Percentiles rank a stretch among this genome's conserved stretches.
Evolutionary conservation across 805 yeast species (phyloP).

Genomic region (Suhomyces emberorum): DNA sequence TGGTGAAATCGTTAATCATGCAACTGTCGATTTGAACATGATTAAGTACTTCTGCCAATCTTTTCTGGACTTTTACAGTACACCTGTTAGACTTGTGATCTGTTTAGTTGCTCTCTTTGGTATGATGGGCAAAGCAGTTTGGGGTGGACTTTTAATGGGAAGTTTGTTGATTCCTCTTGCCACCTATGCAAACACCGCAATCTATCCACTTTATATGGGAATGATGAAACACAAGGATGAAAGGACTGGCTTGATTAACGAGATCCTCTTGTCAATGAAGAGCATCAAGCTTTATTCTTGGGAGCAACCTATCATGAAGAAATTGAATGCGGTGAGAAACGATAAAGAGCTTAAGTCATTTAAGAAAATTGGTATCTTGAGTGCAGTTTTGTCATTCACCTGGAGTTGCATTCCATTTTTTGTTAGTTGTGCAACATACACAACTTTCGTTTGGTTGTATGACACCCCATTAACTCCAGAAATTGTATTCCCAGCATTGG

Average conservation of each 20-base stretch:
- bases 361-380: constrained; percentile 30
- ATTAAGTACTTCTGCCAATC: constrained; percentile 14
- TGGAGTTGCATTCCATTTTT: constrained; percentile 40
- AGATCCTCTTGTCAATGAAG: constrained; percentile 36
- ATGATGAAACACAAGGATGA: constrained; percentile 35
- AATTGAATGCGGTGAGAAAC: constrained; percentile 32
- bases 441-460: constrained; percentile 22
- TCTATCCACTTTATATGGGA: constrained; percentile 21
- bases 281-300: constrained; percentile 41
- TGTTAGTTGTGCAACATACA: constrained; percentile 32
- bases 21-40: constrained; percentile 27
- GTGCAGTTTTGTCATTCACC: constrained; percentile 29
- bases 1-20: constrained; percentile 33
- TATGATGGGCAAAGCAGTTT: constrained; percentile 33
- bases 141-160: constrained; percentile 34
- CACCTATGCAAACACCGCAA: constrained; percentile 22
- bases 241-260: constrained; percentile 36
- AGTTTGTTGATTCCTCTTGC: constrained; percentile 31
- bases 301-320: constrained; percentile 39
- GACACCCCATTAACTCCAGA: constrained; percentile 31
- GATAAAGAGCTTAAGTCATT: constrained; percentile 29
- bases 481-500: constrained; percentile 39
- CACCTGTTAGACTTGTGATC: constrained; percentile 22
- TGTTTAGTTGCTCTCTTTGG: constrained; percentile 32
- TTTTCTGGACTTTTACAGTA: constrained; percentile 19